Evolutionary conservation across 306 rosid genomes (phyloP), one percentile per base, ranked within the genome.

Genomic region (Sophora flavescens): DNA sequence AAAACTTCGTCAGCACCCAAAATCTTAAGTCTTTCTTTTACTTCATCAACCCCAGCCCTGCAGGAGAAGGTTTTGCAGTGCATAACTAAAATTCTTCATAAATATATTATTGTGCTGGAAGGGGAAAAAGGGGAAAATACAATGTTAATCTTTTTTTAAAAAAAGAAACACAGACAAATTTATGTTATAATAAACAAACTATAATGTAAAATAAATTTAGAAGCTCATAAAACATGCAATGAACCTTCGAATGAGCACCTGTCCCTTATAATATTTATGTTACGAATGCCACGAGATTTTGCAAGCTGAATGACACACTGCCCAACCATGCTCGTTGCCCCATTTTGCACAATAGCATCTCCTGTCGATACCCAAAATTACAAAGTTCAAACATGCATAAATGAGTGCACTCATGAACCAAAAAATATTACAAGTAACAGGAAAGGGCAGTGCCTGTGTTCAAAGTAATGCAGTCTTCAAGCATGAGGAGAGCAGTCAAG

Each of bases 271-370:
- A 94, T 84, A 56, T 92, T 94, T 26, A 94, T 80, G 74, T 77
- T 94, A 56, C 83, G 91, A 84, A 94, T 84, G 71, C 95, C 93
- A 22, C 87, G 95, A 45, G 76, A 63, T 45, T 63, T 78, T 22
- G 98, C 97, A 79, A 94, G 88, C 92, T 94, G 98, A 90, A 94
- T 90, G 59, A 91, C 83, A 76, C 98, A 94, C 83, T 90, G 95
- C 59, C 98, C 98, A 73, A 94, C 98, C 70, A 94, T 92, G 92
- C 98, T 91, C 51, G 97, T 92, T 7, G 98, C 93, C 80, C 98
- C 98, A 81, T 94, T 92, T 89, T 94, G 98, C 80, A 94, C 96
- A 76, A 94, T 84, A 79, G 91, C 75, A 80, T 92, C 95, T 64
- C 98, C 98, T 94, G 82, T 64, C 44, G 52, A 77, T 52, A 48